A percentile compares a stretch with the other conserved stretches of the same genome.
phyloP scores from a whole-genome alignment of 2,329 filamentous ascomycete genomes.

The Cordyceps fumosorosea region DNA sequence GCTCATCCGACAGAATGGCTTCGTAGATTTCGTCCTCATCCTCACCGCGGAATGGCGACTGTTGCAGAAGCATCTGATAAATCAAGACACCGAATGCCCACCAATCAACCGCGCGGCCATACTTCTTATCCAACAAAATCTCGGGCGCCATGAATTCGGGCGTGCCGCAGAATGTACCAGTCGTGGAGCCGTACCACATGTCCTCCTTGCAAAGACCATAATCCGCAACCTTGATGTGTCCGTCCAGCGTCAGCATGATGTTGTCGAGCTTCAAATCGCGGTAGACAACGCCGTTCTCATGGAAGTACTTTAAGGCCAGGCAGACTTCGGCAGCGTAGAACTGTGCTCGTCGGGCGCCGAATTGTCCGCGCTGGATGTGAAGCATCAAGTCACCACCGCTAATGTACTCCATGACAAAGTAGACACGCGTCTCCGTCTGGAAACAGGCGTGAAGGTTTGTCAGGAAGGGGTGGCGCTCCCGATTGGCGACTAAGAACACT shows the following conservation, averaged over 20 bases:
- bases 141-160: constrained; percentile 99
- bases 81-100: constrained; percentile 99
- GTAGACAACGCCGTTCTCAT: constrained; percentile 98
- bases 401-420: constrained; percentile 99
- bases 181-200: constrained; percentile 98
- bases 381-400: constrained; percentile 98
- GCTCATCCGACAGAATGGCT: constrained; percentile 93
- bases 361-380: constrained; percentile 95
- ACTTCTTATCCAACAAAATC: constrained; percentile 98
- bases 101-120: constrained; percentile 95
- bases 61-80: constrained; percentile 98
- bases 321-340: constrained; percentile 98
- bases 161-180: constrained; percentile 98
- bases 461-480: constrained; percentile 92
- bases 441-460: constrained; percentile 95
- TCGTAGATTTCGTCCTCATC: constrained; percentile 99
- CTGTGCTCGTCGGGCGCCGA: constrained; percentile 93
- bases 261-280: constrained; percentile 91
- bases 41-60: constrained; percentile 96
- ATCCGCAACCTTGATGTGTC: constrained; percentile 97
- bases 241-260: constrained; percentile 88
- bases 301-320: constrained; percentile 96
- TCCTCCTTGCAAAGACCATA: constrained; percentile 99
- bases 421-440: constrained; percentile 96
- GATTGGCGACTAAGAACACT: constrained; percentile 94